phyloP scores from a whole-genome alignment of 2,329 filamentous ascomycete genomes.

The Anthostomella pinea region DNA sequence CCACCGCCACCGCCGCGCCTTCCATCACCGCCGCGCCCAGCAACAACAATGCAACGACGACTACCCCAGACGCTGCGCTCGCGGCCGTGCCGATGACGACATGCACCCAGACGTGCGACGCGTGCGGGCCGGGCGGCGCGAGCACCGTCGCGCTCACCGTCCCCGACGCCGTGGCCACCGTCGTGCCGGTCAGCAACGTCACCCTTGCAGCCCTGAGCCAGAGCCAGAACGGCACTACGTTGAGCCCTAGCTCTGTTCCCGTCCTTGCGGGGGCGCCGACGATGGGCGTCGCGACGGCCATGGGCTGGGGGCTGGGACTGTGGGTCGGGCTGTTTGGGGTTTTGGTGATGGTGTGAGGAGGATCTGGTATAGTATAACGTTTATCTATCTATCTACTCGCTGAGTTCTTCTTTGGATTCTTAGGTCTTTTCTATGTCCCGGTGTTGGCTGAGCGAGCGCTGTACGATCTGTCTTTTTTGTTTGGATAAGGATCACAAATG shows the following conservation, averaged over 20 bases:
- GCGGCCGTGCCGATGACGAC: constrained; percentile 28
- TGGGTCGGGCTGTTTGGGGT: constrained; percentile 25
- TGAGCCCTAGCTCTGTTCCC: too few relatives aligned
- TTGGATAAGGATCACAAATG: background rate
- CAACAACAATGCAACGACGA: background rate
- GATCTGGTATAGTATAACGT: background rate
- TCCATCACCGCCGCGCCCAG: background rate
- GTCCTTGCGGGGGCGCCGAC: constrained; percentile 7
- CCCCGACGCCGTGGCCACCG: constrained; percentile 22
- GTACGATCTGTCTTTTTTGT: background rate
- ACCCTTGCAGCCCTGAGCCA: constrained; percentile 16
- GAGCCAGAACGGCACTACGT: too few relatives aligned
- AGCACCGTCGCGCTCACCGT: constrained; percentile 34
- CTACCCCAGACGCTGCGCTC: background rate
- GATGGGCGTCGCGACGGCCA: constrained; percentile 1
- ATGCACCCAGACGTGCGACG: constrained; percentile 27
- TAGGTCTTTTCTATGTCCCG: background rate
- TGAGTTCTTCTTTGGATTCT: background rate
- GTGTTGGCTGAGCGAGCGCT: background rate
- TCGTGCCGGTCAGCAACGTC: constrained; percentile 9
- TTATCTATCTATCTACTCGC: background rate
- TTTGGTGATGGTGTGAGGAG: constrained; percentile 19
- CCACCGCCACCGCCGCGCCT: background rate
- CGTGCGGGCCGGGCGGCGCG: constrained; percentile 31
- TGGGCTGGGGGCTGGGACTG: constrained; percentile 19